phyloP scores from a whole-genome alignment of 108 stramenopile genomes.

The Fistulifera solaris region DNA sequence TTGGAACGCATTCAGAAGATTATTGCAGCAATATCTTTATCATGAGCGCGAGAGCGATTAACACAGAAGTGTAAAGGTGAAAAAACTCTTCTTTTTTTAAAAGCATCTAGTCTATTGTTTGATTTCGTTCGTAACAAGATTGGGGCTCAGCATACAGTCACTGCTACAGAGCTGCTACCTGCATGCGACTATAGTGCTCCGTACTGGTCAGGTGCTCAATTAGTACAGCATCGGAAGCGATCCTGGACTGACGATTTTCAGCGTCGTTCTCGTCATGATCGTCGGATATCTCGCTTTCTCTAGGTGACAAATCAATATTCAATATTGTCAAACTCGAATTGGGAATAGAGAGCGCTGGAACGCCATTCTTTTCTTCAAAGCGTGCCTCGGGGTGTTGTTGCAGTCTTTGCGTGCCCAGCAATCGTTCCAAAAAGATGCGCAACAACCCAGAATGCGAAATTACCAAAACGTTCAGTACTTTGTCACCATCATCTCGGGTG shows the following conservation, averaged over 20 bases:
- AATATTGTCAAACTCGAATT: slow-evolving; percentile 3
- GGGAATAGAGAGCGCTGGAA: not conserved
- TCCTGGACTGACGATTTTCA: too few relatives aligned
- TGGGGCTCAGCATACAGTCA: too few relatives aligned
- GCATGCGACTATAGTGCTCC: not conserved
- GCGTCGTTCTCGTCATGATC: too few relatives aligned
- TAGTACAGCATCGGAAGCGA: too few relatives aligned
- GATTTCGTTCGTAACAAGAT: too few relatives aligned
- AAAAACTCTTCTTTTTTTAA: too few relatives aligned
- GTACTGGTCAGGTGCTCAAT: not conserved
- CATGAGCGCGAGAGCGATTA: not conserved
- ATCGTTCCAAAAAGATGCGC: slow-evolving; percentile 17
- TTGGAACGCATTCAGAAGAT: slow-evolving; percentile 79
- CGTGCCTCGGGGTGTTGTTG: not conserved
- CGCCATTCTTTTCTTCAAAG: slow-evolving; percentile 1
- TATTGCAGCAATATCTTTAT: slow-evolving; percentile 33
- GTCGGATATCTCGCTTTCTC: too few relatives aligned
- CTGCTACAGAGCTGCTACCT: too few relatives aligned
- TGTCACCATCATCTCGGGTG: too few relatives aligned
- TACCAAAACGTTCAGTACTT: slow-evolving; percentile 17
- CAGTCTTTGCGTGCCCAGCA: not conserved
- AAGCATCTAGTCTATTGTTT: too few relatives aligned
- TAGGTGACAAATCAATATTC: not conserved
- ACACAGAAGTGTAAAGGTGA: too few relatives aligned
- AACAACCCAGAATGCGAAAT: slow-evolving; percentile 45